Conservation (phyloP, 2,329 filamentous ascomycete genomes). For the Monosporascus sp. region DNA sequence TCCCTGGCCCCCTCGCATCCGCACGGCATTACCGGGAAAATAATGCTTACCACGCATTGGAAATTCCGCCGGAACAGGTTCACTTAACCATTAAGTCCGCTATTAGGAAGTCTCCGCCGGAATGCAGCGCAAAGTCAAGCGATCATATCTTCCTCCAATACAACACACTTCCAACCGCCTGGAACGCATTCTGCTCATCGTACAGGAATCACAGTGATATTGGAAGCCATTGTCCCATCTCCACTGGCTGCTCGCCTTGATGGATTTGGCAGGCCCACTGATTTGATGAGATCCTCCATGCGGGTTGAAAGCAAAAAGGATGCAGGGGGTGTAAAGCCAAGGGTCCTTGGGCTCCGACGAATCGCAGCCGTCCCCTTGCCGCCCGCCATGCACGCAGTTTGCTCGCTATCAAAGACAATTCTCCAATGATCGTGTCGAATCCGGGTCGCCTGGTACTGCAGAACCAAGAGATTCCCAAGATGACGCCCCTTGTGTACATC, state of each 20-base stretch:
- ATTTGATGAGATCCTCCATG: constrained; percentile 6
- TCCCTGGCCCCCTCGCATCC: no score
- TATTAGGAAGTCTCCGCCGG: neutral
- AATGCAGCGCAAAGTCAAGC: neutral
- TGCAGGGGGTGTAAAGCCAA: neutral
- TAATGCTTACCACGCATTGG: neutral
- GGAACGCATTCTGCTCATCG: neutral
- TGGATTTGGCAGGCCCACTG: neutral
- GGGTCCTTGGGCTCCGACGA: constrained; percentile 10
- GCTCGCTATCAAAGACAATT: neutral
- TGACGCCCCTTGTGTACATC: neutral
- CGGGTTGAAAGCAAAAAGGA: constrained; percentile 6
- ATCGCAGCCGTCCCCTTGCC: constrained; percentile 19
- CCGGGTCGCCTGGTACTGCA: neutral
- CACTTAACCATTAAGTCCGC: neutral
- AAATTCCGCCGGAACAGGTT: neutral
- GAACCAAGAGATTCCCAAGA: neutral
- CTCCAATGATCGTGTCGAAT: neutral
- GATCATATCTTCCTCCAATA: neutral
- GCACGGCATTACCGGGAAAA: neutral
- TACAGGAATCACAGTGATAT: neutral
- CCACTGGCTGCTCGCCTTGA: neutral
- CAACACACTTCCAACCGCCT: neutral
- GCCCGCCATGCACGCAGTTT: constrained; percentile 16
- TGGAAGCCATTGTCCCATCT: neutral